Percentiles rank a stretch among this genome's conserved stretches.
These are phyloP conservation scores for Psilocybe mexicana DNA, from an alignment of 1,284 basidiomycete genomes.

Conservation along the genomic window DNA sequence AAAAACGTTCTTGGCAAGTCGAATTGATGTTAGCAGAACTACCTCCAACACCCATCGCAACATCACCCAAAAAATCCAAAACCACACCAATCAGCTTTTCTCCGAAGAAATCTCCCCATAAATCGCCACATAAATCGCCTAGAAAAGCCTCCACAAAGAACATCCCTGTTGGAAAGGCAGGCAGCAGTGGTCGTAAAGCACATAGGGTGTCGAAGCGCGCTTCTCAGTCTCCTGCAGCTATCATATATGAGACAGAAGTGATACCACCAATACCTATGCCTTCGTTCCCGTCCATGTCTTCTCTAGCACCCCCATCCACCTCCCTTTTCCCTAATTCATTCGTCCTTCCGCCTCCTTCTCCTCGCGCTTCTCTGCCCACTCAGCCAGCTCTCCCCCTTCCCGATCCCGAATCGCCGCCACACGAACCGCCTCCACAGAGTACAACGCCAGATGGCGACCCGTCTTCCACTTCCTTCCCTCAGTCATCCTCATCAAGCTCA, in stretches of 20 bases:
- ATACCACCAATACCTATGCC: conserved; percentile 44
- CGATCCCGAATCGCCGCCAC: conserved; percentile 22
- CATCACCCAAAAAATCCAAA: conserved; percentile 16
- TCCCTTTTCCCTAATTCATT: conserved; percentile 60
- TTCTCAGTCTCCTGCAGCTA: conserved; percentile 45
- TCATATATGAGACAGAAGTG: conserved; percentile 69
- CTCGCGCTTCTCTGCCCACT: conserved; percentile 55
- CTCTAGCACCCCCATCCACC: conserved; percentile 29
- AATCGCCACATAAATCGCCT: conserved; percentile 39
- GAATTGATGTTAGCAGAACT: conserved; percentile 61
- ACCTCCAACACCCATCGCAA: conserved; percentile 45
- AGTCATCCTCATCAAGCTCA: conserved; percentile 12
- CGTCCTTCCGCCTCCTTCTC: conserved; percentile 72
- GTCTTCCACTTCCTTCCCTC: conserved; percentile 18
- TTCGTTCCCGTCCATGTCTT: conserved; percentile 26
- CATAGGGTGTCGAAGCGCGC: conserved; percentile 44
- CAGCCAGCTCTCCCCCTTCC: conserved; percentile 37
- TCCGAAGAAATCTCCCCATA: conserved; percentile 29
- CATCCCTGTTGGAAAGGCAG: conserved; percentile 43
- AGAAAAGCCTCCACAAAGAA: conserved; percentile 34
- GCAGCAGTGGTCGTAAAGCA: conserved; percentile 39
- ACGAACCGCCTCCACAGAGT: conserved; percentile 18
- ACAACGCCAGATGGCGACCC: conserved; percentile 8
- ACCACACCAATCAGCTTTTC: conserved; percentile 26
- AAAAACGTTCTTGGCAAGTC: conserved; percentile 65